These are phyloP conservation scores for Aspergillus bertholletiae DNA, from an alignment of 495 filamentous ascomycete species.

Conservation along the genomic window DNA sequence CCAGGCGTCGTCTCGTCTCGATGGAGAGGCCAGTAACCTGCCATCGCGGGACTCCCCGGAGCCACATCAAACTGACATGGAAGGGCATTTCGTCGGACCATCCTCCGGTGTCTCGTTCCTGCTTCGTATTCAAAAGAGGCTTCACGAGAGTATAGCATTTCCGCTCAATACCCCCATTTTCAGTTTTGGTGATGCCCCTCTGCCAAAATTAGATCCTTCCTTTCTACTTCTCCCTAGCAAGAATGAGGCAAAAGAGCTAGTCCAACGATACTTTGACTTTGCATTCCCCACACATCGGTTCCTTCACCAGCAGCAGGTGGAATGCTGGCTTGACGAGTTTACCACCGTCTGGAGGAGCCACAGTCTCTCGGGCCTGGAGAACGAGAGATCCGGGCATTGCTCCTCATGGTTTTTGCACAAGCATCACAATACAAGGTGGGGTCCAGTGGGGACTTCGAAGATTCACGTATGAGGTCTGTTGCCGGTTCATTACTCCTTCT, in stretches of 20 bases:
- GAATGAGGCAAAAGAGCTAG: slow-evolving; percentile 17
- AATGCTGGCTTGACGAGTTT: slow-evolving; percentile 20
- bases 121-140: slow-evolving; percentile 26
- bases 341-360: slow-evolving; percentile 7
- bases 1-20: not conserved
- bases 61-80: slow-evolving; percentile 27
- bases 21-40: not conserved
- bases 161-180: slow-evolving; percentile 22
- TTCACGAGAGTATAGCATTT: slow-evolving; percentile 21
- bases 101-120: slow-evolving; percentile 33
- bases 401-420: slow-evolving; percentile 23
- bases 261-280: slow-evolving; percentile 33
- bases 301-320: slow-evolving; percentile 20
- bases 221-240: slow-evolving; percentile 21
- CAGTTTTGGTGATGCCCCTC: slow-evolving; percentile 29
- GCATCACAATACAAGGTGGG: slow-evolving; percentile 16
- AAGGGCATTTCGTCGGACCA: slow-evolving; percentile 34
- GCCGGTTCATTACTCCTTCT: not conserved
- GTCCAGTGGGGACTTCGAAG: not conserved
- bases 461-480: slow-evolving; percentile 14
- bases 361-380: slow-evolving; percentile 2
- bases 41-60: slow-evolving; percentile 24
- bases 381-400: slow-evolving; percentile 15
- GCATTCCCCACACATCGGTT: slow-evolving; percentile 34
- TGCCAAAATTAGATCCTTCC: slow-evolving; percentile 20